Evolutionary conservation across 805 yeast species (phyloP), one percentile per base, ranked within the genome.

Genomic region (Saturnispora quitensis): DNA sequence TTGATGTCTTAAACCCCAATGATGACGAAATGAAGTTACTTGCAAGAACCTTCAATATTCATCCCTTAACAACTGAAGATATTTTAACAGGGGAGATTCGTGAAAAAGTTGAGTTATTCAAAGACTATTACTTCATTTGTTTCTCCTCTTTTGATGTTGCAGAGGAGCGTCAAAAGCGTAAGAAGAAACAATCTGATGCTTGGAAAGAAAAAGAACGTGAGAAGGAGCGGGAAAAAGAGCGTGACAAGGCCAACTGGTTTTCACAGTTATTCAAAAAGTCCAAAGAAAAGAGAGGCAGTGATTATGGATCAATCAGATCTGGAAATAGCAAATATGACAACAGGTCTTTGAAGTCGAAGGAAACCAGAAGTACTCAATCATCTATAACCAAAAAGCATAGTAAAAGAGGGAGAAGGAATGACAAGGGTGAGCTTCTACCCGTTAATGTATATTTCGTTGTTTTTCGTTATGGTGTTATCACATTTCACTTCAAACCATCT

Each of bases 1-100:
- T 91, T 10, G 98, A 91, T 66, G 86, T 91, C 12, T 70, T 87
- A 52, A 85, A 88, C 61, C 99, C 99, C 10, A 86, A 96, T 0
- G 98, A 93, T 62, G 97, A 89, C 58, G 99, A 91, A 66, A 88
- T 93, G 95, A 89, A 91, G 61, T 93, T 85, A 0, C 60, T 91
- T 13, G 80, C 95, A 27, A 89, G 89, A 61, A 82, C 97, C 0
- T 91, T 91, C 69, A 96, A 95, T 1, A 88, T 91, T 52, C 99
- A 91, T 67, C 99, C 99, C 0, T 76, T 91, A 60, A 91, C 99
- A 0, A 87, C 97, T 0, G 99, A 91, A 64, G 99, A 91, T 69
- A 90, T 91, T 46, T 85, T 86, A 54, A 69, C 90, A 31, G 96
- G 96, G 2, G 99, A 91, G 64, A 86, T 96, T 0, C 79, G 98